Percentiles rank a stretch among this genome's conserved stretches.
Evolutionary conservation across 768 basidiomycete genomes (phyloP).

Genomic region (Candolleomyces eurysporus): DNA sequence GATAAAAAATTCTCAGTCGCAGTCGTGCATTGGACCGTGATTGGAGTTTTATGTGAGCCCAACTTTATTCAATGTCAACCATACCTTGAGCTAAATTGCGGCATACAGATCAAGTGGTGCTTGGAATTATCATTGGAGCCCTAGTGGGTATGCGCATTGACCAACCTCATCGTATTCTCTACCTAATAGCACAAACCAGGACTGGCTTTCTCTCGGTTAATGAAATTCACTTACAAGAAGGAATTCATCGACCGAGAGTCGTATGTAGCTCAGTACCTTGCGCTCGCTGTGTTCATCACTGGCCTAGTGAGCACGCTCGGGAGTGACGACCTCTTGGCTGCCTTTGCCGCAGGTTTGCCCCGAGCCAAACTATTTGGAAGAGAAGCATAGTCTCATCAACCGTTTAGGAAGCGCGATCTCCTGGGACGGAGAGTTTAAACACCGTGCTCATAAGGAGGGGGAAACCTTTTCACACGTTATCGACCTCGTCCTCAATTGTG

Average conservation of each 20-base stretch:
- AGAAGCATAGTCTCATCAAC: not conserved
- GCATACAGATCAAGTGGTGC: constrained; percentile 68
- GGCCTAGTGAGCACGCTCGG: constrained; percentile 76
- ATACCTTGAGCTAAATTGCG: not conserved
- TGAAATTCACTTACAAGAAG: constrained; percentile 45
- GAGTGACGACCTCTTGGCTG: constrained; percentile 81
- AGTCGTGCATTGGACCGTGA: constrained; percentile 79
- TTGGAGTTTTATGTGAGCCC: constrained; percentile 74
- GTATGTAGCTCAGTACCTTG: constrained; percentile 77
- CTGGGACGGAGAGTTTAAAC: constrained; percentile 85
- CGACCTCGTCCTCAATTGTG: constrained; percentile 81
- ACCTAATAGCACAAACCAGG: constrained; percentile 35
- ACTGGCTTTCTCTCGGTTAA: constrained; percentile 60
- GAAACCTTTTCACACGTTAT: constrained; percentile 89
- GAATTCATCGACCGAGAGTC: constrained; percentile 51
- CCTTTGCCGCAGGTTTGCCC: constrained; percentile 67
- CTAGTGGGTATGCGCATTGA: constrained; percentile 36
- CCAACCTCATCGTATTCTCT: not conserved
- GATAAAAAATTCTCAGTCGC: constrained; percentile 63
- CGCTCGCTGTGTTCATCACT: constrained; percentile 63
- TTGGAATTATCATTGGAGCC: constrained; percentile 74
- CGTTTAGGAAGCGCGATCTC: constrained; percentile 77
- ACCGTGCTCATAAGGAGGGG: constrained; percentile 61
- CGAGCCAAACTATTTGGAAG: not conserved
- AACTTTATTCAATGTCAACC: not conserved